These are phyloP conservation scores for Crithidia fasciculata DNA, from an alignment of 208 protist species.

Conservation along the genomic window DNA sequence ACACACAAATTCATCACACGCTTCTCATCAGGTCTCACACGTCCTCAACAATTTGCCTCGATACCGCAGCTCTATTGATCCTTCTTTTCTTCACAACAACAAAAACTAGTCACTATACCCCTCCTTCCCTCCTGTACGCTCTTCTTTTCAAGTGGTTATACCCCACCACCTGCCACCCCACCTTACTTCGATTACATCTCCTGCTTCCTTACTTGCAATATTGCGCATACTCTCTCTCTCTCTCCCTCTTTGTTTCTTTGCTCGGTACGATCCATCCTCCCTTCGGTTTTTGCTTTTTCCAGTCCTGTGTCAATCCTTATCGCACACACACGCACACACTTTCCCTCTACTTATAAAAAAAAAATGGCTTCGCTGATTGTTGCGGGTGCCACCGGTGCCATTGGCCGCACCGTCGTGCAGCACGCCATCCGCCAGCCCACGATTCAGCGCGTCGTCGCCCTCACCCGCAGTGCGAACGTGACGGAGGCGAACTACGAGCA, in stretches of 20 bases:
- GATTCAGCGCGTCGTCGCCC: constrained; percentile 64
- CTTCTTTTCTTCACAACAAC: too few species aligned
- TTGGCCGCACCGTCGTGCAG: constrained; percentile 66
- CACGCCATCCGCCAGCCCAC: constrained; percentile 43
- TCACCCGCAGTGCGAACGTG: constrained; percentile 45
- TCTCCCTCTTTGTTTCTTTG: neutral
- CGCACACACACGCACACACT: neutral
- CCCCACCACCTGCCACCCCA: too few species aligned
- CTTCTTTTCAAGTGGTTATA: too few species aligned
- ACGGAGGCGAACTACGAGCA: constrained; percentile 29
- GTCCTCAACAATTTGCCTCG: too few species aligned
- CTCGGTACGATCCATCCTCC: neutral
- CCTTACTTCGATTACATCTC: too few species aligned
- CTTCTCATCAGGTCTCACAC: too few species aligned
- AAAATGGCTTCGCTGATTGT: constrained; percentile 65
- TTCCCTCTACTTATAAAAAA: constrained; percentile 2
- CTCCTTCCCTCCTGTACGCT: too few species aligned
- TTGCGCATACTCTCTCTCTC: neutral
- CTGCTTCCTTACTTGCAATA: too few species aligned
- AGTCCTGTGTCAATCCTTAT: neutral
- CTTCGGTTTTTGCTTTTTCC: neutral
- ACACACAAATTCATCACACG: too few species aligned
- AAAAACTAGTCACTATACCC: too few species aligned
- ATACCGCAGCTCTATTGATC: too few species aligned
- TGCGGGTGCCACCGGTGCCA: constrained; percentile 74